These are phyloP conservation scores for Drechslerella dactyloides DNA, from an alignment of 2,329 filamentous ascomycete genomes.

Conservation along the genomic window DNA sequence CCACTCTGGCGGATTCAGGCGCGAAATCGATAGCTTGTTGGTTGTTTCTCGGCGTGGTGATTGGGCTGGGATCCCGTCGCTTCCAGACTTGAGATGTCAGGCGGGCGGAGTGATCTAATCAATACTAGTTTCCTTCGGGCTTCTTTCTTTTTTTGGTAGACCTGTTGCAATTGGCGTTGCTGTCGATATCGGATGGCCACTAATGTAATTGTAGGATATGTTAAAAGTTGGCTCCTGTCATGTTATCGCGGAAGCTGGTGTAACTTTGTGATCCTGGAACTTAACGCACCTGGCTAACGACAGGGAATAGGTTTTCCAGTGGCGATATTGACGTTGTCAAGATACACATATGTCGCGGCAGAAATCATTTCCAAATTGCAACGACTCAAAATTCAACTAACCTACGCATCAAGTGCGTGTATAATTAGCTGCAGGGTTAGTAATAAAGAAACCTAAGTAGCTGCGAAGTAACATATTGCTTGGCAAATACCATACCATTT, in stretches of 20 bases:
- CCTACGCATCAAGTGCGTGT: too few species aligned
- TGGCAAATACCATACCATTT: too few species aligned
- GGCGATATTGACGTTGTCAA: neutral
- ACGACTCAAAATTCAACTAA: too few species aligned
- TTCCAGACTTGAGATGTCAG: neutral
- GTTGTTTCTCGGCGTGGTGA: neutral
- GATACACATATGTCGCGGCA: too few species aligned
- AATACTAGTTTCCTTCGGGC: neutral
- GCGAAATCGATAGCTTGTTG: conserved; percentile 5
- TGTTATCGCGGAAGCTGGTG: conserved; percentile 1
- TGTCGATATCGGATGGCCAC: neutral
- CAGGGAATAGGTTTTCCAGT: neutral
- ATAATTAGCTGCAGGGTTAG: too few species aligned
- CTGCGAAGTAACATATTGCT: too few species aligned
- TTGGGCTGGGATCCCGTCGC: neutral
- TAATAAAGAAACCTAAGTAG: too few species aligned
- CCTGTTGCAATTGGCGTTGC: neutral
- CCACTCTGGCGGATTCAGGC: neutral
- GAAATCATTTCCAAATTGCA: too few species aligned
- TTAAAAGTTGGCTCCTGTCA: neutral
- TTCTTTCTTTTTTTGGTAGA: neutral
- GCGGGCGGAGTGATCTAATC: neutral
- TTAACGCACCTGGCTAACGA: neutral
- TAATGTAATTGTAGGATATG: too few species aligned
- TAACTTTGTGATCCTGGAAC: neutral